Conservation (phyloP, 2,329 filamentous ascomycete species). For the Graphium sp. region DNA sequence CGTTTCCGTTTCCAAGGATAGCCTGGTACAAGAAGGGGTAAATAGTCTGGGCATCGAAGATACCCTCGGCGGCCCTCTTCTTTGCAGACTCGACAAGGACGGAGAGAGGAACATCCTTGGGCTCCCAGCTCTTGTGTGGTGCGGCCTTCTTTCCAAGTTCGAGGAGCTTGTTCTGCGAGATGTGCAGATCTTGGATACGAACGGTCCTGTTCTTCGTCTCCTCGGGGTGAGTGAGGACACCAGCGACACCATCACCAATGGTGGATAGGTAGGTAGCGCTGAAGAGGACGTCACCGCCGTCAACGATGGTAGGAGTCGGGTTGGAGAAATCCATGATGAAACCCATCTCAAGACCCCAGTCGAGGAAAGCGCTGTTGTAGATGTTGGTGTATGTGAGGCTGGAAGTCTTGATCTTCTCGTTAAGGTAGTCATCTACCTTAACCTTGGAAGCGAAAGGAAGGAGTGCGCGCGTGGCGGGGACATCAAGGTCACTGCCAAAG, state of each 20-base stretch:
- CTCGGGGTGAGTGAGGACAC: conserved; percentile 26
- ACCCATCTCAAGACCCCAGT: conserved; percentile 29
- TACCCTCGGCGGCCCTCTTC: not conserved
- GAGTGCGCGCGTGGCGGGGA: conserved; percentile 19
- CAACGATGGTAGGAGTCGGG: conserved; percentile 22
- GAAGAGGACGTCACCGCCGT: conserved; percentile 31
- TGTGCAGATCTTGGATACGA: conserved; percentile 22
- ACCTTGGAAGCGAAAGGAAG: conserved; percentile 35
- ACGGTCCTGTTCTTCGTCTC: conserved; percentile 35
- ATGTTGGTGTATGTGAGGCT: conserved; percentile 31
- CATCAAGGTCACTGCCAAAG: conserved; percentile 22
- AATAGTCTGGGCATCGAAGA: not conserved
- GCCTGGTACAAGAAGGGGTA: conserved; percentile 2
- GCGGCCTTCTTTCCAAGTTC: conserved; percentile 28
- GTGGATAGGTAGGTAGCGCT: conserved; percentile 27
- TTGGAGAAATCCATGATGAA: conserved; percentile 27
- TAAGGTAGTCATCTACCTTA: conserved; percentile 19
- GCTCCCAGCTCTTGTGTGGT: conserved; percentile 15
- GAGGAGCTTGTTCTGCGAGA: conserved; percentile 27
- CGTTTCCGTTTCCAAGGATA: conserved; percentile 15
- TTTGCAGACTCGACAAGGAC: too few species aligned
- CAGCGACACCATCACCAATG: conserved; percentile 28
- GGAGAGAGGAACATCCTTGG: not conserved
- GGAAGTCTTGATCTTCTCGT: conserved; percentile 19
- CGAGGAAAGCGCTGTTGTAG: conserved; percentile 24